Conservation (phyloP, 345 rosid genomes). For the Pelargonium nanum region DNA sequence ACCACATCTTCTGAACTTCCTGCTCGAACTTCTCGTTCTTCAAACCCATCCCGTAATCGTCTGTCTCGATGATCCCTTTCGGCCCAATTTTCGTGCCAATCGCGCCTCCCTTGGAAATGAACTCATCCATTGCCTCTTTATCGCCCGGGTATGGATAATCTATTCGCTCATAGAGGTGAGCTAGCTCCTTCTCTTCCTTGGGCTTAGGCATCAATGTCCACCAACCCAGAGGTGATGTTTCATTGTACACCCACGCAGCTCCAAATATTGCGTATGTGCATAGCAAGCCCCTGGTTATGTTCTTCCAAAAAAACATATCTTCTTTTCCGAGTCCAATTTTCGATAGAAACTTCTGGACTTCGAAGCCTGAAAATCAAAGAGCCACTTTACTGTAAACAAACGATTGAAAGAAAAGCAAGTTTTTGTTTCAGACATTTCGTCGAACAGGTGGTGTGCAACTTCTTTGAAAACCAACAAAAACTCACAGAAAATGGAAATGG, state of each 20-base stretch:
- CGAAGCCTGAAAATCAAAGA: constrained; percentile 6
- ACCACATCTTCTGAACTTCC: constrained; percentile 70
- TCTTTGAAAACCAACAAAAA: no score
- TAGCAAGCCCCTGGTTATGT: constrained; percentile 67
- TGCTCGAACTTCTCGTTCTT: constrained; percentile 64
- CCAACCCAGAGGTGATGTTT: constrained; percentile 85
- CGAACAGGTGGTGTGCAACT: constrained; percentile 15
- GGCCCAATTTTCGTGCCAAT: constrained; percentile 65
- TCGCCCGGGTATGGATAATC: constrained; percentile 87
- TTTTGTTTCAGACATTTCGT: constrained; percentile 16
- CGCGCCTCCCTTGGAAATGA: constrained; percentile 61
- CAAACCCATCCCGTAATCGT: constrained; percentile 50
- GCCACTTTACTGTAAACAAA: background rate
- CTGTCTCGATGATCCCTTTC: constrained; percentile 53
- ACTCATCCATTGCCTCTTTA: constrained; percentile 80
- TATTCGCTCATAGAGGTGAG: constrained; percentile 48
- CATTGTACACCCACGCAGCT: constrained; percentile 58
- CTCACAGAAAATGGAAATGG: background rate
- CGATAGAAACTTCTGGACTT: constrained; percentile 45
- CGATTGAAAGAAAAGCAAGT: constrained; percentile 17
- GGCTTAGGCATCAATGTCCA: constrained; percentile 83
- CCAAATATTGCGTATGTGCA: constrained; percentile 68
- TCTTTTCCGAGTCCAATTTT: constrained; percentile 65
- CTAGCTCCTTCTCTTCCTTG: constrained; percentile 7
- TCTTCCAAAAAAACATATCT: constrained; percentile 66